Evolutionary conservation across 768 basidiomycete genomes (phyloP), one percentile per base, ranked within the genome.

Genomic region (Gloeophyllum trabeum): DNA sequence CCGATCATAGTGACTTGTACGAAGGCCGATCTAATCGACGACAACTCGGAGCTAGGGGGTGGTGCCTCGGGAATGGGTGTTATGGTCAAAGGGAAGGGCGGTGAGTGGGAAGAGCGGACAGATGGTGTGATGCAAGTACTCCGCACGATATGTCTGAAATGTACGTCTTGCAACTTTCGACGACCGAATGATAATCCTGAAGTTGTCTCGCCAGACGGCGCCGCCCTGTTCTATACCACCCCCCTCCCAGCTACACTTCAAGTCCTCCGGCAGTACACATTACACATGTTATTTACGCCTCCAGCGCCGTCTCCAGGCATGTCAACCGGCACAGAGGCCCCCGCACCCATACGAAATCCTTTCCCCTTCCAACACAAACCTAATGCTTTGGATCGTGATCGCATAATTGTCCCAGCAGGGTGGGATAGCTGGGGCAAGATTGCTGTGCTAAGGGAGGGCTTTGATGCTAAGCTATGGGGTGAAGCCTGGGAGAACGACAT

Each of bases 341-440:
- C 64, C 0, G 62, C 69, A 16, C 78, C 82, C 4, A 64, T 67
- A 21, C 77, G 81, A 28, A 87, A 88, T 52, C 76, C 81, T 1
- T 96, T 97, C 62, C 81, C 89, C 0, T 98, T 96, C 61, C 63
- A 70, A 3, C 76, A 88, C 43, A 82, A 85, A 49, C 83, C 96
- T 1, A 98, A 97, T 56, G 83, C 87, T 0, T 67, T 98, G 36
- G 96, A 98, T 56, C 79, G 96, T 24, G 93, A 97, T 54, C 81
- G 77, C 10, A 82, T 97, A 40, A 76, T 96, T 35, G 79, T 98
- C 4, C 96, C 94, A 1, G 76, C 89, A 2, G 96, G 96, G 1
- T 99, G 96, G 96, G 96, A 98, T 55, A 89, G 86, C 50, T 96
- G 90, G 87, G 92, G 93, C 0, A 98, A 97, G 66, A 94, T 97